These are phyloP conservation scores for Cnidoscolus chayamansa DNA, from an alignment of 441 rosid species.

Conservation along the genomic window DNA sequence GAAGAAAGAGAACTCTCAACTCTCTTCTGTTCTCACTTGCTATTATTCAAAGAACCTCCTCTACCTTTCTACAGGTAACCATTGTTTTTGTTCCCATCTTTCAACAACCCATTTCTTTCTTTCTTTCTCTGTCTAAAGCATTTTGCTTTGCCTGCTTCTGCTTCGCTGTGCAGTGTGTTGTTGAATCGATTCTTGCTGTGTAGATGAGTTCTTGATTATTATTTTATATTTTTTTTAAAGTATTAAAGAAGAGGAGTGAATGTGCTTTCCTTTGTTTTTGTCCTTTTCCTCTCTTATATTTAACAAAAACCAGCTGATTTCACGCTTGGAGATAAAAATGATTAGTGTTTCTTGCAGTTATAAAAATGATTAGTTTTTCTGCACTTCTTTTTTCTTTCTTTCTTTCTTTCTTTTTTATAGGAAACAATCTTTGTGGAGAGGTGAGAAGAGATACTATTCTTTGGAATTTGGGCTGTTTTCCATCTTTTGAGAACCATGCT, in stretches of 20 bases:
- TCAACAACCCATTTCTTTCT: not conserved
- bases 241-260: conserved; percentile 38
- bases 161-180: conserved; percentile 32
- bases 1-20: not conserved
- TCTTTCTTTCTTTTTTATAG: conserved; percentile 2
- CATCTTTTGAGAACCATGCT: conserved; percentile 83
- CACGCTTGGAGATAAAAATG: conserved; percentile 66
- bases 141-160: conserved; percentile 36
- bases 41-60: conserved; percentile 10
- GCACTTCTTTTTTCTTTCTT: conserved; percentile 9
- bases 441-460: conserved; percentile 21
- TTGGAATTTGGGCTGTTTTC: conserved; percentile 62
- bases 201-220: conserved; percentile 20
- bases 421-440: conserved; percentile 10
- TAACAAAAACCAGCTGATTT: not conserved
- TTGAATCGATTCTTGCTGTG: conserved; percentile 24
- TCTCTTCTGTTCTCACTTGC: not conserved
- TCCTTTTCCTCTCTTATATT: conserved; percentile 29
- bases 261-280: conserved; percentile 42
- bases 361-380: conserved; percentile 48
- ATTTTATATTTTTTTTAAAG: not conserved
- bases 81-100: conserved; percentile 5
- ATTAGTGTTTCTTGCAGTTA: conserved; percentile 32
- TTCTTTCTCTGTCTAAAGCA: conserved; percentile 4
- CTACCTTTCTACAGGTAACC: conserved; percentile 11